Evolutionary conservation across 2,329 filamentous ascomycete species (phyloP).

Genomic region (Pseudogymnoascus sp.): DNA sequence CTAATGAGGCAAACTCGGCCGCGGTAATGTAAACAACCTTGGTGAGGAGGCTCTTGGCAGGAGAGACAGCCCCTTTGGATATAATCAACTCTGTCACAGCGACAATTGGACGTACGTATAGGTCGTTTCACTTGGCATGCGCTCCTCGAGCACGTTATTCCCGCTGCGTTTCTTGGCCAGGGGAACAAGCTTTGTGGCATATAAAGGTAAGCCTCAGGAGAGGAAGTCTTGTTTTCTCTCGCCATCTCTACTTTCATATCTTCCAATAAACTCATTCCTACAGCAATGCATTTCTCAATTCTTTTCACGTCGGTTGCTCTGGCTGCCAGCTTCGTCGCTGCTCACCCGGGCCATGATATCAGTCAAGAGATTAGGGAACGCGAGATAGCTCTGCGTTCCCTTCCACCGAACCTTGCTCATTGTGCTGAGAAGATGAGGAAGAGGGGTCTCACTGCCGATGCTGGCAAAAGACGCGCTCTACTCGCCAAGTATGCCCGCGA

Average conservation of each 20-base stretch:
- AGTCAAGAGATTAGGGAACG: conserved; percentile 27
- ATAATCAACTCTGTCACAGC: not conserved
- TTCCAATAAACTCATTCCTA: not conserved
- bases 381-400: not conserved
- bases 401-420: conserved; percentile 23
- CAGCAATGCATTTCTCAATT: not conserved
- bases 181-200: not conserved
- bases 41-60: not conserved
- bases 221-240: not conserved
- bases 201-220: not conserved
- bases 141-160: not conserved
- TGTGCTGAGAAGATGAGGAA: conserved; percentile 30
- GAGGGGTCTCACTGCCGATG: conserved; percentile 28
- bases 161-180: not conserved
- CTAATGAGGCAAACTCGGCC: not conserved
- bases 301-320: not conserved
- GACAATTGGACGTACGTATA: not conserved
- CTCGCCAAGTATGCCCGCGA: conserved; percentile 19
- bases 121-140: conserved; percentile 3
- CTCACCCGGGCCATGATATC: conserved; percentile 31
- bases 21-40: not conserved
- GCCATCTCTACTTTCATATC: not conserved
- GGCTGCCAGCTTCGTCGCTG: conserved; percentile 15
- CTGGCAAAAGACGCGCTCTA: conserved; percentile 27
- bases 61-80: not conserved